phyloP scores from a whole-genome alignment of 495 filamentous ascomycete genomes.

The Polyplosphaeria fusca region DNA sequence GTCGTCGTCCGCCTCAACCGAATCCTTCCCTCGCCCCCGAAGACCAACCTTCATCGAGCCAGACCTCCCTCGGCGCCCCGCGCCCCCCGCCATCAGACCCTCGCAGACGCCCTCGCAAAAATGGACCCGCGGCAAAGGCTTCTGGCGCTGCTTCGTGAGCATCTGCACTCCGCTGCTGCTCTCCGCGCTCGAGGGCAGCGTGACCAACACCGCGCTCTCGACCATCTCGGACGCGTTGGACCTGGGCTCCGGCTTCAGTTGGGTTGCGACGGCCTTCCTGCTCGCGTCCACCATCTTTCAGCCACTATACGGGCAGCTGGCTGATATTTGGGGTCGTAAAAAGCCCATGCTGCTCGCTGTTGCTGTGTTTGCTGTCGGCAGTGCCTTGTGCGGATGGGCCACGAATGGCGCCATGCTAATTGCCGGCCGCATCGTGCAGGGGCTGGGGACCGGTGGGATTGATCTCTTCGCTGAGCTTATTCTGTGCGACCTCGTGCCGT shows the following conservation, averaged over 20 bases:
- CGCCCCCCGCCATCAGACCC: not conserved
- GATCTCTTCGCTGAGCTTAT: constrained; percentile 24
- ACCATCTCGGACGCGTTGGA: constrained; percentile 24
- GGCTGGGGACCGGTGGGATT: constrained; percentile 25
- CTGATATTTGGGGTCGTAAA: constrained; percentile 20
- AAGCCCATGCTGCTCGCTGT: constrained; percentile 23
- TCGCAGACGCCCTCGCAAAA: constrained; percentile 18
- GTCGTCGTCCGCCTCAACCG: too few relatives aligned
- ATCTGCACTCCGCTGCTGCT: constrained; percentile 26
- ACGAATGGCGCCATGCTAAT: constrained; percentile 11
- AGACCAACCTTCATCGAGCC: too few relatives aligned
- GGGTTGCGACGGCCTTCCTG: constrained; percentile 14
- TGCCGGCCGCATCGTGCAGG: constrained; percentile 16
- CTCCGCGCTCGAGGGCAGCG: constrained; percentile 25
- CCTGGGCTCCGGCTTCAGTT: constrained; percentile 5
- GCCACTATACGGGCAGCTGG: constrained; percentile 20
- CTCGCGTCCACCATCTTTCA: constrained; percentile 26
- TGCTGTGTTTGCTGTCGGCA: constrained; percentile 16
- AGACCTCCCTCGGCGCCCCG: too few relatives aligned
- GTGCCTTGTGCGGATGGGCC: constrained; percentile 18
- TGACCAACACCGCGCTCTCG: constrained; percentile 22
- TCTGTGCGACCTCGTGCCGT: constrained; percentile 20
- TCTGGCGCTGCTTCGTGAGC: constrained; percentile 19
- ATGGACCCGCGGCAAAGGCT: constrained; percentile 14
- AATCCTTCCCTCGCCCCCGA: too few relatives aligned